Evolutionary conservation across 2,329 filamentous ascomycete genomes (phyloP), one percentile per base, ranked within the genome.

Genomic region (Blastomyces silverae): DNA sequence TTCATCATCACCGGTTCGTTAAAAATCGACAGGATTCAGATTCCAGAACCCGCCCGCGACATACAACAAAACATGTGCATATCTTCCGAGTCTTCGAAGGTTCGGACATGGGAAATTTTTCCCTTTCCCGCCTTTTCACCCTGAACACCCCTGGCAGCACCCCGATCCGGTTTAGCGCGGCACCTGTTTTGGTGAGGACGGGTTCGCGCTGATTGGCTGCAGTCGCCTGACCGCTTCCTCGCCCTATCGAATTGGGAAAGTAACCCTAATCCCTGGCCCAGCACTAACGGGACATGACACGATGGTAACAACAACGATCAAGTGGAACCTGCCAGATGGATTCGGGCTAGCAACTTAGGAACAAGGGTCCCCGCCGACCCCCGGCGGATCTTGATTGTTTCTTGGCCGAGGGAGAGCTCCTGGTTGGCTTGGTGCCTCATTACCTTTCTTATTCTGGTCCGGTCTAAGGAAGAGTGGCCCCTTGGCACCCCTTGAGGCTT

Each of bases 171-270:
- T 58, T 42, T 58, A 58, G 56, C 34, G 56, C n/a, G 37, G 34
- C 34, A 15, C 5, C 34, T 6, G 56, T 42, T 42, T 42, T 42
- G 56, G 31, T 58, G 34, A 25, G 10, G 37, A 28, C 20, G 6
- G 56, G 11, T 17, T 17, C 11, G 42, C 34, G 20, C 56, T 58
- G 56, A 58, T 58, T 58, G 56, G 56, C 15, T 2, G 7, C 4
- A 25, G 3, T 10, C 7, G 31, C 34, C n/a, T 58, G 56, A 58
- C 56, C 56, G 56, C 56, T 42, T 2, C 34, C 42, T 58, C 42
- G 56, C 56, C 53, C 56, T 58, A 58, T 58, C n/a, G 56, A 42
- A 58, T 58, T 13, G 56, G 56, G 55, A 57, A 37, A 8, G 15
- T 22, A 31, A 31, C 31, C 28, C 28, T 55, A 10, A 8, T 55